phyloP scores from a whole-genome alignment of 1,139 yeast genomes.

The Geotrichum klebahnii region DNA sequence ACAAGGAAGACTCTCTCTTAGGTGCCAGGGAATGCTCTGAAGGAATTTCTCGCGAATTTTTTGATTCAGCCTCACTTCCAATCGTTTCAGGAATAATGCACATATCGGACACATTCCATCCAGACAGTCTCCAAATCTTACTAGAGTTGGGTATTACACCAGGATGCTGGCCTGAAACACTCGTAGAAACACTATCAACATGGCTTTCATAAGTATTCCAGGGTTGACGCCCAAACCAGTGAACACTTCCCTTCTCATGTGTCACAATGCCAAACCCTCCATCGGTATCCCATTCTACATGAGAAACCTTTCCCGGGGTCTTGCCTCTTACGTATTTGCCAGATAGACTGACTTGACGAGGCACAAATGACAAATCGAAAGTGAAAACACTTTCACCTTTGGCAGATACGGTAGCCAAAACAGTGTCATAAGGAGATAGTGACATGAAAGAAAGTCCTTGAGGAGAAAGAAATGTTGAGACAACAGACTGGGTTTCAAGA shows the following conservation, averaged over 20 bases:
- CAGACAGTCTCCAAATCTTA: slow-evolving; percentile 33
- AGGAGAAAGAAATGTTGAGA: slow-evolving; percentile 56
- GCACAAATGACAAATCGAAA: slow-evolving; percentile 60
- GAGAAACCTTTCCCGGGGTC: slow-evolving; percentile 53
- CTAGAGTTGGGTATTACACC: slow-evolving; percentile 27
- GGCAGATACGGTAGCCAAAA: slow-evolving; percentile 52
- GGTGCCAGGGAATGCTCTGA: not conserved
- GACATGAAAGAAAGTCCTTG: slow-evolving; percentile 61
- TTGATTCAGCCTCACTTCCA: slow-evolving; percentile 19
- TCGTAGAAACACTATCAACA: slow-evolving; percentile 13
- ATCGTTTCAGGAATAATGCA: slow-evolving; percentile 21
- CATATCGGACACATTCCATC: slow-evolving; percentile 30
- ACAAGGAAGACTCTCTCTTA: not conserved
- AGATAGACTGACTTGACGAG: slow-evolving; percentile 50
- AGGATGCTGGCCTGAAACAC: slow-evolving; percentile 38
- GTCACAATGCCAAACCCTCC: slow-evolving; percentile 56
- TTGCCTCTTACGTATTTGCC: slow-evolving; percentile 64
- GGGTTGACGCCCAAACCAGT: slow-evolving; percentile 48
- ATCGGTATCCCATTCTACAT: slow-evolving; percentile 51
- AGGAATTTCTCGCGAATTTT: not conserved
- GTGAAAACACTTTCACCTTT: slow-evolving; percentile 62
- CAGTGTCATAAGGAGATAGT: slow-evolving; percentile 59
- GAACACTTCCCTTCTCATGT: slow-evolving; percentile 56
- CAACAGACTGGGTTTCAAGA: slow-evolving; percentile 43
- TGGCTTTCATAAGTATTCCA: slow-evolving; percentile 20